Evolutionary conservation across 805 yeast genomes (phyloP), one percentile per base, ranked within the genome.

Genomic region (Zygoascus biomembranicola): DNA sequence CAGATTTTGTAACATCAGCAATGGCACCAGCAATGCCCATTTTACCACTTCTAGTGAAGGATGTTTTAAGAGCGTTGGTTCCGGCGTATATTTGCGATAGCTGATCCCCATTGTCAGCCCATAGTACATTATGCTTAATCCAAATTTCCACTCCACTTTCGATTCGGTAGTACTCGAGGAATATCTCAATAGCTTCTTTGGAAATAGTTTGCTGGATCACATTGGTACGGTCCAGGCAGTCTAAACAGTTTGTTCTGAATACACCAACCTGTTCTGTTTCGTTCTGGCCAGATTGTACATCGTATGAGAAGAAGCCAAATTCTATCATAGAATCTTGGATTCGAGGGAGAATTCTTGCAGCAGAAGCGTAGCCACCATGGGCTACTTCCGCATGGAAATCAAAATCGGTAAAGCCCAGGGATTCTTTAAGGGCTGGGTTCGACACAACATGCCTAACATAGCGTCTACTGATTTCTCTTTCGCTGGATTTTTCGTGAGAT

Each of bases 101-200:
- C 59, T 89, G 96, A 68, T 94, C 99, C 53, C 99, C 99, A 68
- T 94, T 94, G 67, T 94, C 97, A 1, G 99, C 99, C 99, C 99
- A 94, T 18, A 94, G 71, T 6, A 87, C 79, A 60, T 90, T 87
- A 59, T 90, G 96, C 52, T 83, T 84, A n/a, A 74, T 69, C 65
- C 82, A 77, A 26, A 87, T 71, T 18, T 83, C 92, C 4, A 73
- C 76, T 10, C 65, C 59, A 47, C 61, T 67, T 11, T 66, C 55
- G 57, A 81, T 78, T 8, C 74, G 69, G 54, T 84, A 80, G 54
- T 69, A 65, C 50, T 67, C 69, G 10, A 69, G 55, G 45, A 73
- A 70, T 50, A 68, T 56, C 52, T 72, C 75, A 44, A 94, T 69
- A 2, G 90, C 87, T 52, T 81, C 80, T 52, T 79, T 77, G 3